A percentile compares a stretch with the other conserved stretches of the same genome.
phyloP scores from a whole-genome alignment of 129 eudicot species.

The Arctium lappa region DNA sequence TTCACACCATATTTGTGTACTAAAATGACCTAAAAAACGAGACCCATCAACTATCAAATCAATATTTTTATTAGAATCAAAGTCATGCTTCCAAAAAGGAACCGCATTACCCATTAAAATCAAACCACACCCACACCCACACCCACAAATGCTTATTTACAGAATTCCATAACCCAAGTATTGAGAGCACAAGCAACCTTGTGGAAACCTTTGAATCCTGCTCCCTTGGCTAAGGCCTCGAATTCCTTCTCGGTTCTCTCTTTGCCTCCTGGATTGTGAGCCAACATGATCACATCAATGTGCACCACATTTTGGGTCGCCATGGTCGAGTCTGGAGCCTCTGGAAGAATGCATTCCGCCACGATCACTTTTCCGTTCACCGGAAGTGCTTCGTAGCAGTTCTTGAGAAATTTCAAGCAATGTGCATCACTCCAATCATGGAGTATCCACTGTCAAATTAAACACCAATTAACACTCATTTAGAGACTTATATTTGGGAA shows the following conservation, averaged over 20 bases:
- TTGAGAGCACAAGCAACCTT: constrained; percentile 56
- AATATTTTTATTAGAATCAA: neutral
- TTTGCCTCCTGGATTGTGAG: constrained; percentile 74
- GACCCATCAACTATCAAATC: neutral
- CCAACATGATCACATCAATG: constrained; percentile 71
- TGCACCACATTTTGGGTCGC: constrained; percentile 52
- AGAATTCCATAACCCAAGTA: constrained; percentile 67
- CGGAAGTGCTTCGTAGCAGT: constrained; percentile 63
- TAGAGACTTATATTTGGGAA: neutral
- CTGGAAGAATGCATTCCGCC: constrained; percentile 67
- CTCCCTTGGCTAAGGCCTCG: constrained; percentile 53
- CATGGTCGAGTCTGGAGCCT: constrained; percentile 49
- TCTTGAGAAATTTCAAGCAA: constrained; percentile 55
- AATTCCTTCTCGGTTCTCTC: constrained; percentile 79
- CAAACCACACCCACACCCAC: neutral
- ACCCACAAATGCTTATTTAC: constrained; percentile 16
- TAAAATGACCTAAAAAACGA: neutral
- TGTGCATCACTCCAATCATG: constrained; percentile 88
- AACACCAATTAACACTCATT: neutral
- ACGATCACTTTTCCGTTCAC: constrained; percentile 66
- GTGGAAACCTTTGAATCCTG: constrained; percentile 55
- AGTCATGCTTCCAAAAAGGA: neutral
- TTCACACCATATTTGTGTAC: too few species aligned
- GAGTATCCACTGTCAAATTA: constrained; percentile 55
- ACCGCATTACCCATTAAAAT: neutral